These are phyloP conservation scores for Alternaria alternata DNA, from an alignment of 2,329 filamentous ascomycete species.

Conservation along the genomic window DNA sequence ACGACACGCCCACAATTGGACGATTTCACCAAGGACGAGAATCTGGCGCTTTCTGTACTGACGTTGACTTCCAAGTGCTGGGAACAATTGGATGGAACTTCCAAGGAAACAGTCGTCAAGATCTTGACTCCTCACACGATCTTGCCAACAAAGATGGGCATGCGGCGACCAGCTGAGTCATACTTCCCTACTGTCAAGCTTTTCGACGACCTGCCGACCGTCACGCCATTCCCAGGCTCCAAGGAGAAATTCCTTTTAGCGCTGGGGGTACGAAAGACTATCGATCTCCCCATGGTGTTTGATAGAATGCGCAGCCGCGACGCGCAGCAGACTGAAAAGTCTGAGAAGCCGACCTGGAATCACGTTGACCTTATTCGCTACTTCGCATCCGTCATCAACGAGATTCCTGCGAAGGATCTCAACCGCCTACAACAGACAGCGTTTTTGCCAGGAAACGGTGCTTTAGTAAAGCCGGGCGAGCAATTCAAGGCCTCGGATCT, in stretches of 20 bases:
- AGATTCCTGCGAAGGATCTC: conserved; percentile 86
- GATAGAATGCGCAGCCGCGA: conserved; percentile 76
- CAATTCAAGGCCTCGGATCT: conserved; percentile 49
- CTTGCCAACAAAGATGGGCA: conserved; percentile 89
- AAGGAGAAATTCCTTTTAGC: conserved; percentile 89
- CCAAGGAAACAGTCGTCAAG: conserved; percentile 70
- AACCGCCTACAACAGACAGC: conserved; percentile 77
- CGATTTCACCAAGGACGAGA: conserved; percentile 71
- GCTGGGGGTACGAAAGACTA: conserved; percentile 91
- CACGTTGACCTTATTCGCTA: conserved; percentile 96
- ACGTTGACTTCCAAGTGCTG: conserved; percentile 86
- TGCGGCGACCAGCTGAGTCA: conserved; percentile 83
- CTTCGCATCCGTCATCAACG: conserved; percentile 84
- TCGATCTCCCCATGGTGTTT: conserved; percentile 94
- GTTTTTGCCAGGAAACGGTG: conserved; percentile 76
- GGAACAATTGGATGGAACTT: conserved; percentile 75
- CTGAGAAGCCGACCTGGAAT: conserved; percentile 74
- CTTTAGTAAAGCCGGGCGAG: conserved; percentile 35
- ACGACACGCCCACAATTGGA: conserved; percentile 65
- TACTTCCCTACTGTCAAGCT: conserved; percentile 95
- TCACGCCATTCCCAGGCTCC: conserved; percentile 74
- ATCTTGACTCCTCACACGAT: conserved; percentile 74
- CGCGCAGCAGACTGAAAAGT: conserved; percentile 45
- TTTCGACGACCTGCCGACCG: conserved; percentile 89
- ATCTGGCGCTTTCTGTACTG: conserved; percentile 80